Conservation (phyloP, 805 yeast species). For the Maudiozyma pseudohumilis region DNA sequence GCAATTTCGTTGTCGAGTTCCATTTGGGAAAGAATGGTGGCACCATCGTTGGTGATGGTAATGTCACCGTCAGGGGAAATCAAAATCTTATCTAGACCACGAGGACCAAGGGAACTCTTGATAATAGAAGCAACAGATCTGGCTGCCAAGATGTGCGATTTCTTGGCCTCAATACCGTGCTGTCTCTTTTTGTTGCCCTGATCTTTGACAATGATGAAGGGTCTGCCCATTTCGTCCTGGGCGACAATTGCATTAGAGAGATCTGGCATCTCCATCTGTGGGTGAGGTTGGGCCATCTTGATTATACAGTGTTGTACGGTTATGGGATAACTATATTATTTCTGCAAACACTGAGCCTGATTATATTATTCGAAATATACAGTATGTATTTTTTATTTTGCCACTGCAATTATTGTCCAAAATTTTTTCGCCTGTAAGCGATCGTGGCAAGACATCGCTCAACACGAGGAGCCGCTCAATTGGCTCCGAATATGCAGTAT, state of each 20-base stretch:
- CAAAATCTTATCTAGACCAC: slow-evolving; percentile 95
- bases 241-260: slow-evolving; percentile 97
- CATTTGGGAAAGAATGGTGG: slow-evolving; percentile 92
- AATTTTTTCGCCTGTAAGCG: too few relatives aligned
- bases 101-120: slow-evolving; percentile 89
- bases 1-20: slow-evolving; percentile 94
- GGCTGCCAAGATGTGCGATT: slow-evolving; percentile 89
- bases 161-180: slow-evolving; percentile 70
- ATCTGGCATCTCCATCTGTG: slow-evolving; percentile 59
- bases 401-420: too few relatives aligned
- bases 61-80: slow-evolving; percentile 96
- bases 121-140: slow-evolving; percentile 88
- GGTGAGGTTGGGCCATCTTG: slow-evolving; percentile 4
- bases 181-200: slow-evolving; percentile 53
- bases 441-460: too few relatives aligned
- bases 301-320: too few relatives aligned
- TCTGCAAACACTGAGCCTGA: too few relatives aligned
- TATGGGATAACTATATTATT: too few relatives aligned
- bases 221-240: slow-evolving; percentile 98
- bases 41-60: slow-evolving; percentile 97
- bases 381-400: too few relatives aligned
- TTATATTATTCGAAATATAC: too few relatives aligned
- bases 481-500: too few relatives aligned
- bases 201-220: slow-evolving; percentile 93
- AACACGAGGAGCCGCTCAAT: too few relatives aligned